phyloP scores from a whole-genome alignment of 2,329 filamentous ascomycete species.

The Phaeosphaeriaceae sp. region DNA sequence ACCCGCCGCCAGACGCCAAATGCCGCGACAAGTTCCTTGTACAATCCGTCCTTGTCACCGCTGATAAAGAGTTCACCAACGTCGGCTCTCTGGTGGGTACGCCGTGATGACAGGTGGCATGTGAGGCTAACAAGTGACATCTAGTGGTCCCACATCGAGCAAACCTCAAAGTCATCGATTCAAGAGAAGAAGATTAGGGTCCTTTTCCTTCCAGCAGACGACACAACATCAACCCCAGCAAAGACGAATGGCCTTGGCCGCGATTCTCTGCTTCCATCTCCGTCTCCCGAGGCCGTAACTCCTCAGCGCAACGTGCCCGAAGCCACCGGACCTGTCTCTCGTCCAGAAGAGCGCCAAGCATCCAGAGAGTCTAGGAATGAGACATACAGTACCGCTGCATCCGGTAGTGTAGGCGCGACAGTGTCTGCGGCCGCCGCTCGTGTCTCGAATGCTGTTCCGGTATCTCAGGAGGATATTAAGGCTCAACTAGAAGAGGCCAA shows the following conservation, averaged over 20 bases:
- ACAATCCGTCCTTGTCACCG: slow-evolving; percentile 83
- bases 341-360: slow-evolving; percentile 46
- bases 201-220: slow-evolving; percentile 74
- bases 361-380: slow-evolving; percentile 51
- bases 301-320: slow-evolving; percentile 49
- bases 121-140: slow-evolving; percentile 15
- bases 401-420: slow-evolving; percentile 45
- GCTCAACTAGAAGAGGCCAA: slow-evolving; percentile 77
- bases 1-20: slow-evolving; percentile 82
- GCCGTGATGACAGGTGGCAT: background rate
- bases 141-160: slow-evolving; percentile 78
- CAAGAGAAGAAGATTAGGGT: slow-evolving; percentile 97
- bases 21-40: slow-evolving; percentile 99
- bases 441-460: slow-evolving; percentile 56
- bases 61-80: slow-evolving; percentile 83
- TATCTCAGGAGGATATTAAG: slow-evolving; percentile 68
- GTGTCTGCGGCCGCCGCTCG: slow-evolving; percentile 55
- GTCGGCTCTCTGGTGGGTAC: slow-evolving; percentile 77
- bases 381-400: slow-evolving; percentile 49
- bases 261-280: slow-evolving; percentile 57
- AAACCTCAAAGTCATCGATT: slow-evolving; percentile 75
- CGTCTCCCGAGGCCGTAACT: slow-evolving; percentile 58
- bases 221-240: slow-evolving; percentile 43
- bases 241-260: slow-evolving; percentile 44
- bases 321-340: slow-evolving; percentile 47